Evolutionary conservation across 768 basidiomycete species (phyloP), one percentile per base, ranked within the genome.

Genomic region (Mycena venus): DNA sequence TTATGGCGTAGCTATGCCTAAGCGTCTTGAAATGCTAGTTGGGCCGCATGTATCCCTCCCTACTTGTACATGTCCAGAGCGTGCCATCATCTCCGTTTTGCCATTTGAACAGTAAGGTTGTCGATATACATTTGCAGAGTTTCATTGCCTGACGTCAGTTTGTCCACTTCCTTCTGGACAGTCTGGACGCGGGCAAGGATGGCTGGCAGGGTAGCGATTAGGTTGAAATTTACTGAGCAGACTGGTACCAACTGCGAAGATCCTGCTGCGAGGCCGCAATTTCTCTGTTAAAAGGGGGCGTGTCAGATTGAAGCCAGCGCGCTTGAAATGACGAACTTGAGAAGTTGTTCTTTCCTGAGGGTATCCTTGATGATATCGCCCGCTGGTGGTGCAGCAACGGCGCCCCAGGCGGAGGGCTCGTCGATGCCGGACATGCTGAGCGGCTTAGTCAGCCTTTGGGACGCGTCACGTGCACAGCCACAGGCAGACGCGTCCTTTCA

Each of bases 91-190:
- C 93, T 90, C 73, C 94, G 87, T 80, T 92, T 94, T 34, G 94
- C 93, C 91, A 96, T 94, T 82, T 96, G 95, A 78, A 94, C 88
- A 0, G 95, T 96, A 78, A 96, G 81, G 78, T 96, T 96, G 80
- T 96, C 95, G 79, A 96, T 95, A 79, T 96, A 96, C 91, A 92
- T 93, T 80, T 96, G 95, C 67, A 96, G 84, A 8, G 92, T 96
- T 69, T 92, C 91, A 75, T 96, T 96, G 61, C 92, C 93, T 5
- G 94, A 93, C 2, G 87, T 84, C 25, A 96, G 86, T 82, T 94
- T 95, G 74, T 96, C 93, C n/a, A 94, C 89, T 75, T 96, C 95
- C 70, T 86, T 87, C 83, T 96, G 93, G 11, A 94, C 91, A 32
- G 85, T 84, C 75, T 93, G 90, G 3, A 93, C 92, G 73, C 93